Percentiles rank a stretch among this genome's conserved stretches.
phyloP scores from a whole-genome alignment of 2,329 filamentous ascomycete genomes.

The Aspergillus ruber region DNA sequence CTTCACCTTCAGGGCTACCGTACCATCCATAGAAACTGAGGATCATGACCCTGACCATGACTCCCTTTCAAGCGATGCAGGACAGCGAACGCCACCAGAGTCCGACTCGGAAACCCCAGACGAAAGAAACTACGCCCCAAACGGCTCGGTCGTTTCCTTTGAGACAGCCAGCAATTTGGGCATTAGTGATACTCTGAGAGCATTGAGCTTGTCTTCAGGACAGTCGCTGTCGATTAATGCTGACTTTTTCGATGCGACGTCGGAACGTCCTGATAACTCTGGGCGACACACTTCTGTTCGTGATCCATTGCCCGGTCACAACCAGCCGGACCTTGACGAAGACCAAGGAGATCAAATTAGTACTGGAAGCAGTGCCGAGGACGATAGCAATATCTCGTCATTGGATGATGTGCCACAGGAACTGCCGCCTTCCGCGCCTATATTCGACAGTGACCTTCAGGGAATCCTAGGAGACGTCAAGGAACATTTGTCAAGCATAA shows the following conservation, averaged over 20 bases:
- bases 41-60: background rate
- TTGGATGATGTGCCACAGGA: background rate
- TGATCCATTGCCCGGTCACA: background rate
- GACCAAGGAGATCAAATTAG: background rate
- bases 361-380: background rate
- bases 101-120: background rate
- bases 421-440: slow-evolving; percentile 1
- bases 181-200: background rate
- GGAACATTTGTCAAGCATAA: background rate
- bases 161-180: background rate
- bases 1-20: background rate
- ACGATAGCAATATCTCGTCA: background rate
- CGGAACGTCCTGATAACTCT: background rate
- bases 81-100: background rate
- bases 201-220: background rate
- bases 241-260: background rate
- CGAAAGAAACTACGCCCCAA: background rate
- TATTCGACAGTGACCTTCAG: slow-evolving; percentile 5
- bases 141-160: background rate
- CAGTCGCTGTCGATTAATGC: background rate
- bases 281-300: background rate
- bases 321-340: background rate
- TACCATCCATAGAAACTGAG: background rate
- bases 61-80: background rate
- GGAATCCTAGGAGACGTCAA: slow-evolving; percentile 2